A percentile compares a stretch with the other conserved stretches of the same genome.
Conservation (phyloP, 371 early-diverging fungal genomes). For the Agmasoma carcini region DNA sequence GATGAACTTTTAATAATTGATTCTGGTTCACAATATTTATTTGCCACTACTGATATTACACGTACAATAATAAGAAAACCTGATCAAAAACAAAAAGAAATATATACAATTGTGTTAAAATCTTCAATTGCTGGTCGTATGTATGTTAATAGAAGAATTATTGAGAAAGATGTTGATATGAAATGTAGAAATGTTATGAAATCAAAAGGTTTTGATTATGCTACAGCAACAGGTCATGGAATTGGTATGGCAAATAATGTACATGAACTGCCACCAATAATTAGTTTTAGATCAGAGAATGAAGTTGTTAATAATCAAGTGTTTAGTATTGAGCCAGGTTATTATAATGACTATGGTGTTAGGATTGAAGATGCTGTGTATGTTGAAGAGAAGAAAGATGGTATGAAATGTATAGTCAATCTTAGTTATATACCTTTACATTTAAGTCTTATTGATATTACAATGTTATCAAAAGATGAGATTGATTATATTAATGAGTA, state of each 20-base stretch:
- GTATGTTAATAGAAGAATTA: slow-evolving; percentile 60
- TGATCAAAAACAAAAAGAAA: too few species aligned
- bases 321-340: slow-evolving; percentile 70
- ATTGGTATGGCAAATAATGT: slow-evolving; percentile 98
- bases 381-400: too few species aligned
- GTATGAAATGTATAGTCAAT: slow-evolving; percentile 47
- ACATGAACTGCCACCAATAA: slow-evolving; percentile 90
- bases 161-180: slow-evolving; percentile 68
- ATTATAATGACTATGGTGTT: slow-evolving; percentile 87
- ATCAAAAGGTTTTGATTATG: slow-evolving; percentile 77
- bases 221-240: slow-evolving; percentile 97
- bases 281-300: slow-evolving; percentile 56
- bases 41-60: slow-evolving; percentile 92
- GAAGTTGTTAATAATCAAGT: slow-evolving; percentile 24
- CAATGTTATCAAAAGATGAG: slow-evolving; percentile 42
- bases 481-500: slow-evolving; percentile 34
- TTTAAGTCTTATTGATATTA: slow-evolving; percentile 33
- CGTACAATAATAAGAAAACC: too few species aligned
- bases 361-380: slow-evolving; percentile 96
- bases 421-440: slow-evolving; percentile 52
- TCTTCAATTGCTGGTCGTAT: too few species aligned
- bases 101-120: too few species aligned
- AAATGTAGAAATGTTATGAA: slow-evolving; percentile 72
- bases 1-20: slow-evolving; percentile 77
- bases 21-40: slow-evolving; percentile 82